Conservation (phyloP, 495 filamentous ascomycete genomes). For the Xeromyces bisporus region DNA sequence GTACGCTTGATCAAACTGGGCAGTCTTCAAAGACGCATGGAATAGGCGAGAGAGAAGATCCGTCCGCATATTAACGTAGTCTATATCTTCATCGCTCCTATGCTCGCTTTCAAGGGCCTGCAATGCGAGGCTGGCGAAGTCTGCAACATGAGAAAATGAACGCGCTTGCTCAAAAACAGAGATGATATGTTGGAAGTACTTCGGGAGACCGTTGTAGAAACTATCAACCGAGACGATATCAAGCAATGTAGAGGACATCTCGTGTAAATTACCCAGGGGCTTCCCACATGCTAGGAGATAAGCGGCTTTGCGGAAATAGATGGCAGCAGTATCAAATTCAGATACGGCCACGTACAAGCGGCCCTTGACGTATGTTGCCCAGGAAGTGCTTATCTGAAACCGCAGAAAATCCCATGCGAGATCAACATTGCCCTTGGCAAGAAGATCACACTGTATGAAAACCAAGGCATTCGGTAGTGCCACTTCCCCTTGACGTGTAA, state of each 20-base stretch:
- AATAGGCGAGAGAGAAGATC: conserved; percentile 75
- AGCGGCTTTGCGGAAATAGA: conserved; percentile 67
- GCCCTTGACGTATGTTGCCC: conserved; percentile 75
- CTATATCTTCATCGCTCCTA: conserved; percentile 23
- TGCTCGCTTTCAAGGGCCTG: conserved; percentile 37
- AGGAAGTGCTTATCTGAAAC: conserved; percentile 46
- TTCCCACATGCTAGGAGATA: conserved; percentile 46
- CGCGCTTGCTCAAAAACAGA: conserved; percentile 62
- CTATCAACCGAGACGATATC: conserved; percentile 51
- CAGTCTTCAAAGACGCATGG: conserved; percentile 56
- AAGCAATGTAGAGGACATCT: conserved; percentile 43
- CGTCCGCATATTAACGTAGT: conserved; percentile 23
- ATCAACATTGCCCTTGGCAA: conserved; percentile 51
- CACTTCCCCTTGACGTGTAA: conserved; percentile 27
- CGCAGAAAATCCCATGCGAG: conserved; percentile 59
- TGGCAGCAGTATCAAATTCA: conserved; percentile 53
- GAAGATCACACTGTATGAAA: conserved; percentile 51
- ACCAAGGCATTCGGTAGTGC: conserved; percentile 30
- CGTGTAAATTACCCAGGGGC: conserved; percentile 28
- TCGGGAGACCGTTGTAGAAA: conserved; percentile 59
- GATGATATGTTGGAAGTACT: conserved; percentile 77
- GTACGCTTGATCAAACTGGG: conserved; percentile 67
- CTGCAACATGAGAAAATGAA: conserved; percentile 59
- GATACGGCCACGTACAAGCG: conserved; percentile 58
- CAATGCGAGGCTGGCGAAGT: conserved; percentile 64